A percentile compares a stretch with the other conserved stretches of the same genome.
Evolutionary conservation across 768 basidiomycete species (phyloP).

Genomic region (Clathrus columnatus): DNA sequence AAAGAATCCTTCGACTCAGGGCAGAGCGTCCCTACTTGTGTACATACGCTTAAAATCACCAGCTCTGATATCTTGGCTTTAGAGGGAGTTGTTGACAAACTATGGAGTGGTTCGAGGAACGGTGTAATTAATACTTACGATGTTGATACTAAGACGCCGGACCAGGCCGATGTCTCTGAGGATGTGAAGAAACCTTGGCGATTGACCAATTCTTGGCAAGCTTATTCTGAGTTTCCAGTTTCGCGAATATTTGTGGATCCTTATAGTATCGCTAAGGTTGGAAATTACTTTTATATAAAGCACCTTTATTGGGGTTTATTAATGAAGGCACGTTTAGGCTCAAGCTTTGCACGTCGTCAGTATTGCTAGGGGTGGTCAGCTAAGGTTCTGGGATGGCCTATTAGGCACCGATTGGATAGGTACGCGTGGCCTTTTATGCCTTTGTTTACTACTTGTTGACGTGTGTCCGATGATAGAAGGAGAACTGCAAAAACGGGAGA

Average conservation of each 20-base stretch:
- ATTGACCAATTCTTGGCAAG: constrained; percentile 7
- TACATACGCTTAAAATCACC: constrained; percentile 72
- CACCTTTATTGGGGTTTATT: background rate
- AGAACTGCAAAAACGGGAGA: constrained; percentile 66
- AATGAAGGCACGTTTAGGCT: too few species aligned
- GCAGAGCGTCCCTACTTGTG: constrained; percentile 43
- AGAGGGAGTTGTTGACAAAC: constrained; percentile 70
- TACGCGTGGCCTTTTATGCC: constrained; percentile 33
- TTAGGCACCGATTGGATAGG: constrained; percentile 81
- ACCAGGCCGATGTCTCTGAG: constrained; percentile 79
- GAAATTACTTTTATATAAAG: constrained; percentile 17
- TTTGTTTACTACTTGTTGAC: background rate
- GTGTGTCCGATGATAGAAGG: constrained; percentile 40
- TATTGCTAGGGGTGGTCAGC: constrained; percentile 59
- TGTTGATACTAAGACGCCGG: constrained; percentile 65
- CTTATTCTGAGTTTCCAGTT: constrained; percentile 39
- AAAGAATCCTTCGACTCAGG: constrained; percentile 9
- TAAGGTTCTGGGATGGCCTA: constrained; percentile 87
- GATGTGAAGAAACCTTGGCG: constrained; percentile 37
- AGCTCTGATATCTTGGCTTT: constrained; percentile 74
- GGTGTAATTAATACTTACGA: constrained; percentile 82
- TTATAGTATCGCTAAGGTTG: constrained; percentile 59
- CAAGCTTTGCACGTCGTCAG: constrained; percentile 61
- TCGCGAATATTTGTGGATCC: constrained; percentile 60
- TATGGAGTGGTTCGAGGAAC: constrained; percentile 85